Conservation (phyloP, 75 land plant genomes). For the Pseudotsuga menziesii region DNA sequence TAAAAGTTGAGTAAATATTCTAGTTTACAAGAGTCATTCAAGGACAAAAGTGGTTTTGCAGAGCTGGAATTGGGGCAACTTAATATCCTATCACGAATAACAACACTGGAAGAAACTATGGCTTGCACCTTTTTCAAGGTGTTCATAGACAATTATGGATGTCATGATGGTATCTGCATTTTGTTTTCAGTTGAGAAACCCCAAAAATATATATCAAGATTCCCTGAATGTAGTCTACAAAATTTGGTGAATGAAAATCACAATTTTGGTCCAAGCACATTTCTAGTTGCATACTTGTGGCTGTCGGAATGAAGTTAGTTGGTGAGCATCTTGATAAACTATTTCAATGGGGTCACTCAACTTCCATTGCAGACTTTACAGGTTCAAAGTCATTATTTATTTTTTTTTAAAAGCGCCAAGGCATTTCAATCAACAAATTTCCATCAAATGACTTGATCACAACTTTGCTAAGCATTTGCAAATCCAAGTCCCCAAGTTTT, state of each 20-base stretch:
- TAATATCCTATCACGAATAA: conserved; percentile 17
- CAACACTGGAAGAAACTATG: conserved; percentile 12
- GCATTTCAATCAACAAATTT: too few species aligned
- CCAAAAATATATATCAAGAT: background rate
- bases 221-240: background rate
- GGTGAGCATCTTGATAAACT: conserved; percentile 64
- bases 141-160: background rate
- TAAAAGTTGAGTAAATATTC: background rate
- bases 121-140: background rate
- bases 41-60: conserved; percentile 1
- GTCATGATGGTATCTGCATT: background rate
- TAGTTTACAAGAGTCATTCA: background rate
- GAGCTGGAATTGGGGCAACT: conserved; percentile 29
- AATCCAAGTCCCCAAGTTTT: too few species aligned
- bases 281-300: conserved; percentile 20
- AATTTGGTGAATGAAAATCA: background rate
- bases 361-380: conserved; percentile 20
- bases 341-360: conserved; percentile 89
- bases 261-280: conserved; percentile 9
- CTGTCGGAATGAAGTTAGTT: conserved; percentile 23
- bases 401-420: conserved; percentile 13
- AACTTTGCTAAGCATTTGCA: too few species aligned
- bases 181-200: background rate
- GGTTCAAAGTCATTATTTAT: conserved; percentile 29
- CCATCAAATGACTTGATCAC: too few species aligned